These are phyloP conservation scores for Vitis hybrid DNA, from an alignment of 177 flowering plant genomes.

Conservation along the genomic window DNA sequence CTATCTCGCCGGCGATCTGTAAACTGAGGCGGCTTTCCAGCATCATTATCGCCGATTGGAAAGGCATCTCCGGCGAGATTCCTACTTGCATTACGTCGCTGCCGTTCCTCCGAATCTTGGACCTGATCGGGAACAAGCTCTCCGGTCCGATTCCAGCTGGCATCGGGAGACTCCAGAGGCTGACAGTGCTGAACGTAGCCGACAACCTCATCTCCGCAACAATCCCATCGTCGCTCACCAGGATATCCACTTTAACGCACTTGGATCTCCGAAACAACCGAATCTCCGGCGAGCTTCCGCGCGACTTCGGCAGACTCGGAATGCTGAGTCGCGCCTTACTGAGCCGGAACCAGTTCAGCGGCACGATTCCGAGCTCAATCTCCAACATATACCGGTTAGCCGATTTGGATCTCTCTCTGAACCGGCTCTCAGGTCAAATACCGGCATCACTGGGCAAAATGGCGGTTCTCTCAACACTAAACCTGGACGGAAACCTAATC, in stretches of 20 bases:
- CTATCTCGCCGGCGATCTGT: slow-evolving; percentile 57
- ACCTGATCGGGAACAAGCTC: slow-evolving; percentile 52
- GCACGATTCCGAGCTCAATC: slow-evolving; percentile 48
- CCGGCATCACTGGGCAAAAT: slow-evolving; percentile 52
- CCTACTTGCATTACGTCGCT: slow-evolving; percentile 50
- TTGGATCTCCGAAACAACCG: slow-evolving; percentile 59
- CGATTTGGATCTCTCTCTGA: slow-evolving; percentile 59
- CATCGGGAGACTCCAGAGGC: slow-evolving; percentile 47
- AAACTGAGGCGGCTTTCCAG: slow-evolving; percentile 47
- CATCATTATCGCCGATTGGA: slow-evolving; percentile 67
- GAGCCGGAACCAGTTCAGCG: slow-evolving; percentile 42
- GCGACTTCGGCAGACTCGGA: slow-evolving; percentile 35
- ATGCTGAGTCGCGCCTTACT: slow-evolving; percentile 61
- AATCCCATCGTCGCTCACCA: slow-evolving; percentile 46
- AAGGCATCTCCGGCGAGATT: slow-evolving; percentile 61
- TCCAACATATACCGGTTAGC: slow-evolving; percentile 55
- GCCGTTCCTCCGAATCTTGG: slow-evolving; percentile 49
- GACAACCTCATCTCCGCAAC: slow-evolving; percentile 53
- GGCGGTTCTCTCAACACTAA: slow-evolving; percentile 61
- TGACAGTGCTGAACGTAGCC: slow-evolving; percentile 61
- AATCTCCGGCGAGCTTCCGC: slow-evolving; percentile 46
- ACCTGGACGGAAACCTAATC: slow-evolving; percentile 51
- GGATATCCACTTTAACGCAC: slow-evolving; percentile 47
- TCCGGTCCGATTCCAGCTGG: slow-evolving; percentile 48
- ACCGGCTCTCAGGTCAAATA: slow-evolving; percentile 41